Base-by-base conservation (phyloP, 2,329 filamentous ascomycete species). In the Aspergillus neotritici region DNA sequence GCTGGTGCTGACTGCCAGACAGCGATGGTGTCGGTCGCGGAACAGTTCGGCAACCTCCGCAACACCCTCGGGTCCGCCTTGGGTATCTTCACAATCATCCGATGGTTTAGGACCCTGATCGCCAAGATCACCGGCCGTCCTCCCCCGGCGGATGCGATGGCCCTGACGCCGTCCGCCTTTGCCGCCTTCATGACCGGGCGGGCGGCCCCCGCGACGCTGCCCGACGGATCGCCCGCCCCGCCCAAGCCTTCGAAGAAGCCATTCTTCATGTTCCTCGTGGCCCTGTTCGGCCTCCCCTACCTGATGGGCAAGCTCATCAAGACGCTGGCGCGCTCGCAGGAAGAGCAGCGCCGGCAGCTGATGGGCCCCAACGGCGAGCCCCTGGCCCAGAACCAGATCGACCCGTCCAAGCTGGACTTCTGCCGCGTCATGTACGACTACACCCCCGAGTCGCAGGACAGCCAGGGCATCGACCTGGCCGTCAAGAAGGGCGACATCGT, bases 11-110 rank as follows among this genome's bases (percentile, higher is more conserved):
- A 15, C 10, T 31, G 10, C 2, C 33, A 13, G 7, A 32, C 51
- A 93, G 93, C 93, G 43, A 97, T 98, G 90, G 87, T 98, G 31
- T 93, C 91, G 7, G 94, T 98, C 31, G 93, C 93, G 38, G 94
- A 98, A 66, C 93, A 98, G 66, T 94, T 98, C 57, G 86, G 89
- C 47, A 95, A 91, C 58, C 75, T 98, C 37, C 84, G 89, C 53
- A 90, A 94, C 63, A 95, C 91, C 1, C 80, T 98, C 11, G 93
- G 94, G 50, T 95, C 89, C 3, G 83, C 96, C 9, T 74, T 98
- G 31, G 93, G 93, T 32, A 95, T 98, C 61, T 98, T 95, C 70
- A 94, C 93, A 9, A 65, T 98, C 32, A 85, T 98, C 74, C 84
- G 94, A 52, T 98, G 93, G 91, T 82, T 95, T 55, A 84, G 89